phyloP scores from a whole-genome alignment of 805 yeast species.

The Saccharomycopsis sp. region DNA sequence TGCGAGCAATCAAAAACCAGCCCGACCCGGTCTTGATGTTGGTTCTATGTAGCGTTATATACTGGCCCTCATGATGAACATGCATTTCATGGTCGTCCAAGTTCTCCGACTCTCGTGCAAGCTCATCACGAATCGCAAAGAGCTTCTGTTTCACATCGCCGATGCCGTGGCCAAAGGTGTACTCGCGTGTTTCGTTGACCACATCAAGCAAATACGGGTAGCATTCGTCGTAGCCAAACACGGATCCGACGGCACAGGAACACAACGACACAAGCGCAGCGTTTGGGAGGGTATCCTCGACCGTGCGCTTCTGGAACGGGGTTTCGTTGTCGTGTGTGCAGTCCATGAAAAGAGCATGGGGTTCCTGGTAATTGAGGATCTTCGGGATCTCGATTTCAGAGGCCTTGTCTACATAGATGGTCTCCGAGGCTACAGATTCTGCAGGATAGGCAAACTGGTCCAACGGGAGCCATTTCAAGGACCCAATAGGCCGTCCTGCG shows the following conservation, averaged over 20 bases:
- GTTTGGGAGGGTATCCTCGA: conserved; percentile 89
- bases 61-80: conserved; percentile 90
- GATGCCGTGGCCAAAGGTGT: conserved; percentile 59
- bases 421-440: conserved; percentile 21
- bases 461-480: conserved; percentile 72
- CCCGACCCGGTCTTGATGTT: conserved; percentile 84
- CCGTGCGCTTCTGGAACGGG: conserved; percentile 83
- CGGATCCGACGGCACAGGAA: conserved; percentile 90
- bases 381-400: conserved; percentile 68
- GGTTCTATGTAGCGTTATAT: conserved; percentile 80
- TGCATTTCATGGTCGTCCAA: conserved; percentile 79
- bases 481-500: conserved; percentile 95
- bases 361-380: conserved; percentile 59
- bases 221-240: conserved; percentile 89
- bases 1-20: conserved; percentile 80
- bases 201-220: conserved; percentile 78
- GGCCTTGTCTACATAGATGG: conserved; percentile 27
- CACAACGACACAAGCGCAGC: conserved; percentile 94
- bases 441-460: conserved; percentile 70
- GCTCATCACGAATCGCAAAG: conserved; percentile 48
- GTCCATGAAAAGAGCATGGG: conserved; percentile 95
- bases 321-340: conserved; percentile 95
- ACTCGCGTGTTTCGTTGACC: conserved; percentile 66
- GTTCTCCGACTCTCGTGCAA: conserved; percentile 42
- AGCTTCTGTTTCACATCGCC: conserved; percentile 60